Evolutionary conservation across 169 alveolate species (phyloP).

Genomic region (Cryptosporidium baileyi): DNA sequence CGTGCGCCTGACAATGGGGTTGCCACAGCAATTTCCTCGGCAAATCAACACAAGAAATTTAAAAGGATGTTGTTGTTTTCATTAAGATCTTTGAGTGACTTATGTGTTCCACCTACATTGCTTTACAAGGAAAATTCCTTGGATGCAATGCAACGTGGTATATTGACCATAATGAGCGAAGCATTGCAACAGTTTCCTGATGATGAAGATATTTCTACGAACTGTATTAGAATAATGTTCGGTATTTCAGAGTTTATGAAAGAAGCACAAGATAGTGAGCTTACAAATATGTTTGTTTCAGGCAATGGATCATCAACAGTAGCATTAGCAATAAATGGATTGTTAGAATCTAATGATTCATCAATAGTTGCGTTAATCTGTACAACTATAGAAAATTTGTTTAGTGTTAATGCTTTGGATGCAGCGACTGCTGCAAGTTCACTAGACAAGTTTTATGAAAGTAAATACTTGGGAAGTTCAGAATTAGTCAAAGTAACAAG

Average conservation of each 20-base stretch:
- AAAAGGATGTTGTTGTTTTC: constrained; percentile 91
- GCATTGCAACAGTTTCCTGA: constrained; percentile 88
- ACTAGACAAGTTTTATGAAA: constrained; percentile 48
- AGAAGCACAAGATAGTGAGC: constrained; percentile 78
- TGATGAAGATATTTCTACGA: constrained; percentile 86
- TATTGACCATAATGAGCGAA: constrained; percentile 82
- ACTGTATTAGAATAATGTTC: constrained; percentile 81
- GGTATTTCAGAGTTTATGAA: constrained; percentile 87
- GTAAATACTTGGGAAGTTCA: constrained; percentile 38
- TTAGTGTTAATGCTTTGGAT: not conserved
- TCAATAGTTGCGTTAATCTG: constrained; percentile 4
- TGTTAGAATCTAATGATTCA: constrained; percentile 32
- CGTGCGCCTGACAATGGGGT: constrained; percentile 88
- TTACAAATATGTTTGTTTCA: constrained; percentile 55
- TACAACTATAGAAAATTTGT: constrained; percentile 35
- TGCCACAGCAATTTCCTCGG: constrained; percentile 89
- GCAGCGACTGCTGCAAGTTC: constrained; percentile 17
- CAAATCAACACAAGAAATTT: constrained; percentile 89
- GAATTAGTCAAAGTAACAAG: constrained; percentile 37
- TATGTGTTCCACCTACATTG: constrained; percentile 87
- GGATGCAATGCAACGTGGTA: constrained; percentile 88
- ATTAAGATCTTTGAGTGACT: constrained; percentile 88
- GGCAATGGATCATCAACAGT: constrained; percentile 83
- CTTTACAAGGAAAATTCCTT: constrained; percentile 86
- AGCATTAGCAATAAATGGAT: constrained; percentile 75